phyloP scores from a whole-genome alignment of 169 alveolate species.

The Babesia ovis region DNA sequence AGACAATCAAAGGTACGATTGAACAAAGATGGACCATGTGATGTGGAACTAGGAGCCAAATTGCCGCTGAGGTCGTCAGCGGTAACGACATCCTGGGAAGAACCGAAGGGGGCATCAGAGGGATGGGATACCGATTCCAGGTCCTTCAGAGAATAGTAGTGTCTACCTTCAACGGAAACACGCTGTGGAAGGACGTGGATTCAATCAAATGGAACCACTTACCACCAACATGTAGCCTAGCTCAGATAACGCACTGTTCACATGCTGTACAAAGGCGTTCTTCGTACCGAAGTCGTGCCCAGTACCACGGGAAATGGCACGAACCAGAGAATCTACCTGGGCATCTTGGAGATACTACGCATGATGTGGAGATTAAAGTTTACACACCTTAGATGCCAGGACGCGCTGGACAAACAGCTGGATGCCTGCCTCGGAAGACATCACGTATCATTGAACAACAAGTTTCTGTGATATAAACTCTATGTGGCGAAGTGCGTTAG shows the following conservation, averaged over 20 bases:
- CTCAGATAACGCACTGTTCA: conserved; percentile 32
- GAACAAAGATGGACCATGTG: too few species aligned
- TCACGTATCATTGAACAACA: conserved; percentile 24
- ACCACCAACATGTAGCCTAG: conserved; percentile 65
- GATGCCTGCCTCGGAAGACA: conserved; percentile 58
- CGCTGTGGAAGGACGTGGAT: conserved; percentile 12
- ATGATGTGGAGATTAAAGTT: background rate
- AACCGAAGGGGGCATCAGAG: background rate
- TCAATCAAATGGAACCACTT: background rate
- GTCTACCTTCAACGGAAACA: conserved; percentile 30
- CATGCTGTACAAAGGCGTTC: conserved; percentile 36
- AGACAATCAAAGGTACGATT: background rate
- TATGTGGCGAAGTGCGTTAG: conserved; percentile 35
- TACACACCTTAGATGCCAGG: conserved; percentile 49
- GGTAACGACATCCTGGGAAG: background rate
- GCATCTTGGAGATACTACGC: conserved; percentile 50
- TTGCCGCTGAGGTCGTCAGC: background rate
- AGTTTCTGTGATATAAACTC: conserved; percentile 64
- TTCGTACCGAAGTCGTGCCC: conserved; percentile 42
- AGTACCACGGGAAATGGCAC: conserved; percentile 52
- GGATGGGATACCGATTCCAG: conserved; percentile 17
- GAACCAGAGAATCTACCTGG: conserved; percentile 39
- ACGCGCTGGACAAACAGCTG: conserved; percentile 58
- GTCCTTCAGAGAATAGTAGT: conserved; percentile 54
- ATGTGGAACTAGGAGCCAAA: too few species aligned